Evolutionary conservation across 306 rosid species (phyloP), one percentile per base, ranked within the genome.

Genomic region (Ammopiptanthus mongolicus): DNA sequence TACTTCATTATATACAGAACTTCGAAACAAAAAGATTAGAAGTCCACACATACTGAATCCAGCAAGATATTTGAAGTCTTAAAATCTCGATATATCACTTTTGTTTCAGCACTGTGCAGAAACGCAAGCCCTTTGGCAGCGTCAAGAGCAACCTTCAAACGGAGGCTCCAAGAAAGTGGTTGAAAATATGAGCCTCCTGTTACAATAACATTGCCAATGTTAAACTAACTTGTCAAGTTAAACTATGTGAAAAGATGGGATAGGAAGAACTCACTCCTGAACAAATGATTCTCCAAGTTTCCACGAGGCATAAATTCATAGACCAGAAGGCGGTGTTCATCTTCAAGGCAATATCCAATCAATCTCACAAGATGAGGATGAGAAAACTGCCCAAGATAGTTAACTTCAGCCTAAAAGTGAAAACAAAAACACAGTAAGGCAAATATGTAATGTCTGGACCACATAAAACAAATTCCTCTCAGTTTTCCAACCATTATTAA

Each of bases 81-180:
- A n/a, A 89, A 87, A 64, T 87, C 95, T 4, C 95, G 75, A 57
- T 77, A 89, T 78, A 87, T 87, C 59, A 89, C 91, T 87, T 78
- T 84, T 22, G 75, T 77, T 69, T 85, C 84, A 21, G 80, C 78
- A 37, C 80, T 80, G 73, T 89, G 95, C 28, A 89, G 87, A 78
- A 83, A 89, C 25, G 91, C 88, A 44, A 87, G 95, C n/a, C 95
- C 94, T 79, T 71, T 89, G 71, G 91, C 94, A 66, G 93, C 93
- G 62, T 83, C 91, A 67, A 87, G 87, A 34, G 95, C 91, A 72
- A 89, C 91, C 77, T 85, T 87, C 79, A 89, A 62, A 2, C 91
- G 95, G 18, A 89, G 87, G 61, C 80, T 77, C 95, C 95, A 89
- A 1, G 95, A 85, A 50, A 89, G 87, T 52, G 91, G 95, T 59